Base-by-base conservation (phyloP, 1,284 basidiomycete species). In the Cutaneotrichosporon sp. region DNA sequence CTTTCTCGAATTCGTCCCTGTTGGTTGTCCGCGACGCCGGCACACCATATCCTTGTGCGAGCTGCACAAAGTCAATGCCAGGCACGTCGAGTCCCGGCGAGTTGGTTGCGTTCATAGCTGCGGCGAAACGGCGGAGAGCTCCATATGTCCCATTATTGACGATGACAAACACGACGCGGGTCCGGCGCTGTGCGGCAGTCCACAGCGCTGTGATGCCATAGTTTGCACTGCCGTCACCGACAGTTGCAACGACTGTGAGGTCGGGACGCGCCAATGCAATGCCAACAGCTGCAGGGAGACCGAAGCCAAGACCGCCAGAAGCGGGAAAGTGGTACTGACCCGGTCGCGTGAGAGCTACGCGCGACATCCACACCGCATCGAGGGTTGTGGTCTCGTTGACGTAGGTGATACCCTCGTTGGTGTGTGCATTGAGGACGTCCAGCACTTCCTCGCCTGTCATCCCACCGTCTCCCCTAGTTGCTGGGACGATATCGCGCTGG, bases 331-430 rank as follows among this genome's bases (percentile, higher is more conserved):
- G 61, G 47, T 66, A 66, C 47, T 46, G 34, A 14, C 38, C 52
- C n/a, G 56, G 18, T 0, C 42, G 6, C 0, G 56, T 47, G 6
- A 66, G 32, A 4, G 31, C 9, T 5, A 66, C 42, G 21, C 59
- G 65, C 18, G 58, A 42, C 22, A 66, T 51, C 26, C 58, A 61
- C 2, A 40, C 11, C 5, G 58, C 22, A 40, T 63, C 61, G 10
- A 63, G 58, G 11, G 65, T 63, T 2, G 65, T 66, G 16, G 59
- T 31, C 57, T 66, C 65, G 51, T 66, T 66, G 40, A 66, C 62
- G 32, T 63, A 66, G 18, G 51, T 53, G 21, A 66, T 47, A 26
- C 16, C 4, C 21, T 58, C 50, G 31, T n/a, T 2, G 2, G 56
- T 51, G 40, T 58, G 56, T 18, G 16, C 40, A 18, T 59, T 49